phyloP scores from a whole-genome alignment of 2,329 filamentous ascomycete genomes.

The Colletotrichum sp. region DNA sequence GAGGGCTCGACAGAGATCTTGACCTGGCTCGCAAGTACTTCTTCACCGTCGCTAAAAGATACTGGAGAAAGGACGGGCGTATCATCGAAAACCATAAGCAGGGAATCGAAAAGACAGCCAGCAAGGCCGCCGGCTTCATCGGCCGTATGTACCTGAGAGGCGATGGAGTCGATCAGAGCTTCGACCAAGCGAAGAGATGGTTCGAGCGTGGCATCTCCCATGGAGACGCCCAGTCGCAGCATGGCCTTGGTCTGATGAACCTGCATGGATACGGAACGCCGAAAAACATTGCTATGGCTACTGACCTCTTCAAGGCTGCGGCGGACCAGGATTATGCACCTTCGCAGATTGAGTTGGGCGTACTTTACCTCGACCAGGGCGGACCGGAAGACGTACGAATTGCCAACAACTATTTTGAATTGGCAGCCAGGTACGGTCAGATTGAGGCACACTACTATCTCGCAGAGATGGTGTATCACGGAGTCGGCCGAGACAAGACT shows the following conservation, averaged over 20 bases:
- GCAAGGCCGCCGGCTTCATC: constrained; percentile 85
- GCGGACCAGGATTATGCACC: constrained; percentile 83
- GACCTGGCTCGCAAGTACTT: constrained; percentile 82
- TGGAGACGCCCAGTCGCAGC: constrained; percentile 83
- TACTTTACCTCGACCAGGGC: constrained; percentile 86
- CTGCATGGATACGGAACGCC: constrained; percentile 75
- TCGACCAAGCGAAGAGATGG: constrained; percentile 78
- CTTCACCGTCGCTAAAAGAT: constrained; percentile 76
- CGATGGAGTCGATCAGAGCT: constrained; percentile 83
- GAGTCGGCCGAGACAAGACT: constrained; percentile 79
- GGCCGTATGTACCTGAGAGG: constrained; percentile 90
- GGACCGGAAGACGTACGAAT: constrained; percentile 70
- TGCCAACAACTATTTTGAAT: constrained; percentile 86
- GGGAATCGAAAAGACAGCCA: constrained; percentile 77
- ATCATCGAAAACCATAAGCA: constrained; percentile 71
- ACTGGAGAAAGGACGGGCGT: constrained; percentile 83
- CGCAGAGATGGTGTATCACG: constrained; percentile 83
- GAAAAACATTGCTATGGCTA: constrained; percentile 74
- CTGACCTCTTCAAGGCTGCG: constrained; percentile 77
- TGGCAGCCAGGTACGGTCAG: constrained; percentile 81
- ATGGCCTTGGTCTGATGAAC: constrained; percentile 83
- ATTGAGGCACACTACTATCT: constrained; percentile 93
- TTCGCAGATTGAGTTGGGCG: constrained; percentile 82
- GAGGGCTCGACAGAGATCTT: constrained; percentile 75
- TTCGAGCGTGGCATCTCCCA: constrained; percentile 79